These are phyloP conservation scores for Phellinidium pouzarii DNA, from an alignment of 1,284 basidiomycete genomes.

Conservation along the genomic window DNA sequence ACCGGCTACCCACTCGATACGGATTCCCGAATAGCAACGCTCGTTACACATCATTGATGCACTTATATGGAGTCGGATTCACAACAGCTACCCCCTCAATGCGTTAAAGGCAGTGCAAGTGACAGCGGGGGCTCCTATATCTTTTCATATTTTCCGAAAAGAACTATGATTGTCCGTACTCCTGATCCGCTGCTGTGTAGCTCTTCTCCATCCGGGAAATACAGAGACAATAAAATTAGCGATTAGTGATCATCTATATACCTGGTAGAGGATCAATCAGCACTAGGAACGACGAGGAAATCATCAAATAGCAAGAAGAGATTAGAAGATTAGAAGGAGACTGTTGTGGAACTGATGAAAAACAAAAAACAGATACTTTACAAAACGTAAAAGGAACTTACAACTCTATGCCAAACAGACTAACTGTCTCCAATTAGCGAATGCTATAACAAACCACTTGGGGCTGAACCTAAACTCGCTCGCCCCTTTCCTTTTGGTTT, in stretches of 20 bases:
- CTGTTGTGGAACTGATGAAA: neutral
- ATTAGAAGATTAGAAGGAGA: neutral
- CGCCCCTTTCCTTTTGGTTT: neutral
- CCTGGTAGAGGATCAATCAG: neutral
- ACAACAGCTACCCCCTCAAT: too few relatives aligned
- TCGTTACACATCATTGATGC: too few relatives aligned
- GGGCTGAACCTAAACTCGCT: neutral
- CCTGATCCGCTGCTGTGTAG: neutral
- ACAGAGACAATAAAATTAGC: neutral
- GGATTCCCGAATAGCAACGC: too few relatives aligned
- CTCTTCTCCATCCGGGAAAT: neutral
- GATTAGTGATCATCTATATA: neutral
- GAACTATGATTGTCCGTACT: too few relatives aligned
- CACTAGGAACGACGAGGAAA: neutral
- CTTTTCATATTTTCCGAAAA: too few relatives aligned
- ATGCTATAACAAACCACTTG: neutral
- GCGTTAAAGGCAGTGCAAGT: too few relatives aligned
- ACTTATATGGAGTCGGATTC: too few relatives aligned
- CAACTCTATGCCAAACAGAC: neutral
- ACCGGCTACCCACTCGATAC: too few relatives aligned
- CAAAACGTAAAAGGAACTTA: neutral
- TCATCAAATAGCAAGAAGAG: neutral
- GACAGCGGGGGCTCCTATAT: too few relatives aligned
- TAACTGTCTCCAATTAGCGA: neutral
- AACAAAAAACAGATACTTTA: neutral